A percentile compares a stretch with the other conserved stretches of the same genome.
These are phyloP conservation scores for Pythium myriotylum DNA, from an alignment of 352 stramenopile species.

Conservation along the genomic window DNA sequence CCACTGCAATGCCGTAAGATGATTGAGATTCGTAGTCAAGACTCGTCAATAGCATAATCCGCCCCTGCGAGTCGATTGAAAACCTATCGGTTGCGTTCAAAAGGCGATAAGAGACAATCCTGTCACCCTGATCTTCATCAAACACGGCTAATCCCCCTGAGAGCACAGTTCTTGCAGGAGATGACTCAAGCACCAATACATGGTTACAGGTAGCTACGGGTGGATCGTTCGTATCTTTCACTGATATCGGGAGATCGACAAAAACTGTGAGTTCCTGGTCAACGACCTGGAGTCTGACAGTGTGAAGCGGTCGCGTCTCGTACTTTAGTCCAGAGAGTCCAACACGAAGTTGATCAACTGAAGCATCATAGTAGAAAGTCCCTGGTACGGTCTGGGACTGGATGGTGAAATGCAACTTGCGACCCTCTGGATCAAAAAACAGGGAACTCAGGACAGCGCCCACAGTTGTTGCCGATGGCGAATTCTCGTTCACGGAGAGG, in stretches of 20 bases:
- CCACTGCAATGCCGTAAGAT: constrained; percentile 32
- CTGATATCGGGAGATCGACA: constrained; percentile 10
- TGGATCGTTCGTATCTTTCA: constrained; percentile 33
- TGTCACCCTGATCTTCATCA: constrained; percentile 34
- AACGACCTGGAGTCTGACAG: constrained; percentile 21
- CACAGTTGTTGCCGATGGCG: constrained; percentile 8
- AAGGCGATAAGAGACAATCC: constrained; percentile 24
- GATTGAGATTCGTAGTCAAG: constrained; percentile 45
- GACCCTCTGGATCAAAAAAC: constrained; percentile 30
- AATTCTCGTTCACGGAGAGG: constrained; percentile 24
- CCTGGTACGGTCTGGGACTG: constrained; percentile 36
- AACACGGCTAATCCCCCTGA: constrained; percentile 22
- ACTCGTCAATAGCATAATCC: constrained; percentile 30
- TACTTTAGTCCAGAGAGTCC: constrained; percentile 37
- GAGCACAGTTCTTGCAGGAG: constrained; percentile 23
- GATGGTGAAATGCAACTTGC: constrained; percentile 25
- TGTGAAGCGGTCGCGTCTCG: constrained; percentile 27
- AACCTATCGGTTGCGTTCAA: constrained; percentile 34
- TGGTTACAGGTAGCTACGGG: constrained; percentile 23
- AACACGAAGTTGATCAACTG: constrained; percentile 35
- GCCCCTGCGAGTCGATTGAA: constrained; percentile 34
- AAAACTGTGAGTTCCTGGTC: constrained; percentile 18
- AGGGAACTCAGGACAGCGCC: constrained; percentile 9
- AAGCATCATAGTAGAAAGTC: constrained; percentile 53
- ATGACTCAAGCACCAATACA: constrained; percentile 27